phyloP scores from a whole-genome alignment of 2,329 filamentous ascomycete species.

The Dothiorella sarmentorum region DNA sequence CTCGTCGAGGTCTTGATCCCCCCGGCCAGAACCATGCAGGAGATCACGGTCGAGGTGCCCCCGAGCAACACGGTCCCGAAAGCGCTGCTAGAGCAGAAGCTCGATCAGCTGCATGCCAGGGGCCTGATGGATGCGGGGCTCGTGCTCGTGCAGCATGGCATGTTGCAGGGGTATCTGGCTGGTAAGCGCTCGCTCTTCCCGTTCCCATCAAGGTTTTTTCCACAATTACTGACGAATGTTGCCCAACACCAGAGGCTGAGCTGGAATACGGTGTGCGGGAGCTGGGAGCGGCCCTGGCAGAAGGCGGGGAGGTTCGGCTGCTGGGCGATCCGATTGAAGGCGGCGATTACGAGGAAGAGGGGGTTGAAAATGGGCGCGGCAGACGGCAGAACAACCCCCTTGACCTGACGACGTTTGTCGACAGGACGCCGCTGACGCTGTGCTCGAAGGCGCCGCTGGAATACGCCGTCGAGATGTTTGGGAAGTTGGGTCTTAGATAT shows the following conservation, averaged over 20 bases:
- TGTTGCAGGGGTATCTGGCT: conserved; percentile 55
- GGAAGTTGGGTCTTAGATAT: conserved; percentile 54
- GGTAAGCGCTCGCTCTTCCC: neutral
- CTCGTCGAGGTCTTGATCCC: conserved; percentile 45
- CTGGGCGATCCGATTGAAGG: conserved; percentile 32
- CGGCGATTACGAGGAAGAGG: conserved; percentile 24
- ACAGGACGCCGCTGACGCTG: conserved; percentile 52
- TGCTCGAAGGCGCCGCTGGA: conserved; percentile 54
- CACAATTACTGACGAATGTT: neutral
- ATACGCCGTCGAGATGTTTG: conserved; percentile 59
- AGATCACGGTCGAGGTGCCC: conserved; percentile 52
- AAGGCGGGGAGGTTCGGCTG: conserved; percentile 36
- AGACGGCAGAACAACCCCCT: conserved; percentile 30
- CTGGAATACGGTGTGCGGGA: conserved; percentile 49
- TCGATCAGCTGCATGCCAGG: conserved; percentile 45
- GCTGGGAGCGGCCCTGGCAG: conserved; percentile 33
- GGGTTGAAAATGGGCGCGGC: conserved; percentile 20
- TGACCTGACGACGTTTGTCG: conserved; percentile 50
- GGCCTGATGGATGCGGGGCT: conserved; percentile 58
- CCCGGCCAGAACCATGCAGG: conserved; percentile 52
- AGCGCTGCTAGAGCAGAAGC: conserved; percentile 43
- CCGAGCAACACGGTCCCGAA: conserved; percentile 42
- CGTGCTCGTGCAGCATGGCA: conserved; percentile 49
- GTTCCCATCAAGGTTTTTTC: too few species aligned
- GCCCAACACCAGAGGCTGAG: conserved; percentile 43